A percentile compares a stretch with the other conserved stretches of the same genome.
Evolutionary conservation across 176 grass and related monocot species (phyloP).

Genomic region (Tillandsia fasciculata): DNA sequence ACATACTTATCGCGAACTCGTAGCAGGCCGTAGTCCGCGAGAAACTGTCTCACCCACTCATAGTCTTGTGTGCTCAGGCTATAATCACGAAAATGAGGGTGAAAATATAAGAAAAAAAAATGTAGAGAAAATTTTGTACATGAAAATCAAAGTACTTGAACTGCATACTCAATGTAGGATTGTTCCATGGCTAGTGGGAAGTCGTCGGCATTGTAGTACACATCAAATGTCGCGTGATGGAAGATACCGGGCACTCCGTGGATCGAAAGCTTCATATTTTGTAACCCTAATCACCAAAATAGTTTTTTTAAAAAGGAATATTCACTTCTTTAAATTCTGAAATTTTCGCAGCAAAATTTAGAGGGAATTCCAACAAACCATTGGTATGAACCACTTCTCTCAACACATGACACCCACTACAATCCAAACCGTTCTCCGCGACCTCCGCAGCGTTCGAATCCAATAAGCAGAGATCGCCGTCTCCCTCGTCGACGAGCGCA

Average conservation of each 20-base stretch:
- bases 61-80: slow-evolving; percentile 33
- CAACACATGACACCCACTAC: slow-evolving; percentile 38
- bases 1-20: slow-evolving; percentile 7
- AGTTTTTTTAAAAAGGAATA: background rate
- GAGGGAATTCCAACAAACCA: slow-evolving; percentile 19
- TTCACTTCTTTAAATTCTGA: background rate
- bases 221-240: slow-evolving; percentile 35
- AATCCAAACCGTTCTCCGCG: slow-evolving; percentile 12
- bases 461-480: background rate
- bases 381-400: slow-evolving; percentile 48
- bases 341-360: background rate
- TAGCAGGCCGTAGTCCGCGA: slow-evolving; percentile 21
- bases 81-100: background rate
- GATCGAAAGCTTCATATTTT: slow-evolving; percentile 21
- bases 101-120: background rate
- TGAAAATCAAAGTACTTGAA: background rate
- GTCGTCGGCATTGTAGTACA: slow-evolving; percentile 15
- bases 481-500: background rate
- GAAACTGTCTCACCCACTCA: slow-evolving; percentile 34
- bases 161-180: slow-evolving; percentile 31
- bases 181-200: background rate
- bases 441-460: background rate
- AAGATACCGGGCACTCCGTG: slow-evolving; percentile 39
- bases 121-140: background rate
- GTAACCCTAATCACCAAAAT: slow-evolving; percentile 4